Conservation (phyloP, 164 flowering plant species). For the Aristolochia californica region DNA sequence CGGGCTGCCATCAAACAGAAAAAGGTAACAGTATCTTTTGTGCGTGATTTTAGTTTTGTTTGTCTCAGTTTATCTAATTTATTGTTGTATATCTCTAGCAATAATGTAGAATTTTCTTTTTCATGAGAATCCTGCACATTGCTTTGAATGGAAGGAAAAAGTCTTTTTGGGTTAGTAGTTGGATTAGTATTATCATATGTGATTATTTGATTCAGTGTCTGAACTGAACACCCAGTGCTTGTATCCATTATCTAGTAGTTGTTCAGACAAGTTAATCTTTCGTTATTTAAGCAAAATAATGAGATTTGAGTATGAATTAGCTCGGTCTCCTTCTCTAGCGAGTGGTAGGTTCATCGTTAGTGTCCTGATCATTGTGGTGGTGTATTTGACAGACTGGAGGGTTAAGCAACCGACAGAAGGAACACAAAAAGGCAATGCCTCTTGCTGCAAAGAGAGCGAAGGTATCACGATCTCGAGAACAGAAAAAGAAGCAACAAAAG, state of each 20-base stretch:
- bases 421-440: slow-evolving; percentile 81
- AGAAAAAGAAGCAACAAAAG: slow-evolving; percentile 35
- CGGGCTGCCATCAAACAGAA: slow-evolving; percentile 72
- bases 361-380: no score
- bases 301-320: background rate
- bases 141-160: background rate
- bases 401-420: slow-evolving; percentile 64
- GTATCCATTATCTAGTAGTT: background rate
- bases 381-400: slow-evolving; percentile 60
- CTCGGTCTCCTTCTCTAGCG: background rate
- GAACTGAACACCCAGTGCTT: background rate
- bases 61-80: background rate
- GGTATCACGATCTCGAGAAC: slow-evolving; percentile 39
- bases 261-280: background rate
- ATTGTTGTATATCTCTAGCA: background rate
- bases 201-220: background rate
- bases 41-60: background rate
- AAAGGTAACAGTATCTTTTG: slow-evolving; percentile 41
- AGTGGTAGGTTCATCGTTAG: no score
- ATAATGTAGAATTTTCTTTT: background rate
- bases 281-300: background rate
- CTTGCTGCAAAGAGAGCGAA: slow-evolving; percentile 60
- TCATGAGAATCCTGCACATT: background rate
- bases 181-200: background rate
- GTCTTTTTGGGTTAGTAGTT: background rate